phyloP scores from a whole-genome alignment of 371 early-diverging fungal genomes.

The Rhizopus delemar region DNA sequence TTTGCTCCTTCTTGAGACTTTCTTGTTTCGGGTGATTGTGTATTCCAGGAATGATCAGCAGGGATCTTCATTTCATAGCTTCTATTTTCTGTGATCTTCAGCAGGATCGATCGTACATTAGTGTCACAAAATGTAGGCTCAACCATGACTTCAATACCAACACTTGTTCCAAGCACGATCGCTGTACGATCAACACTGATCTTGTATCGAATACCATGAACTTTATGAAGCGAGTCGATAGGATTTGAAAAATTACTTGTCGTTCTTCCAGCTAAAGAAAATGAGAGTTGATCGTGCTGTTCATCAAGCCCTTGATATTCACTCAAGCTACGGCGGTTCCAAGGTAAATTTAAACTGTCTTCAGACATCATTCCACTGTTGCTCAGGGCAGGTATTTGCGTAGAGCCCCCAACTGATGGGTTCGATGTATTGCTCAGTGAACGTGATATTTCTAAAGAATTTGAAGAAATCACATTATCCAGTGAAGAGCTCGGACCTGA shows the following conservation, averaged over 20 bases:
- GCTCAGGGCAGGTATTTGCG: neutral
- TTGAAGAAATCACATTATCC: no score
- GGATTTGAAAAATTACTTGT: slow-evolving; percentile 24
- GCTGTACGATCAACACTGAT: slow-evolving; percentile 42
- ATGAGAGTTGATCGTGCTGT: slow-evolving; percentile 38
- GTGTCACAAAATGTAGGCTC: slow-evolving; percentile 27
- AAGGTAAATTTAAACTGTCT: neutral
- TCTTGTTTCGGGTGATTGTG: slow-evolving; percentile 19
- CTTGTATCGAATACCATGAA: slow-evolving; percentile 36
- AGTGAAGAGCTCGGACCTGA: no score
- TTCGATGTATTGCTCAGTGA: no score
- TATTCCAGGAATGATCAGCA: slow-evolving; percentile 13
- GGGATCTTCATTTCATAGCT: slow-evolving; percentile 38
- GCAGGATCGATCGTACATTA: slow-evolving; percentile 23
- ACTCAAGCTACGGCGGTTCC: slow-evolving; percentile 19
- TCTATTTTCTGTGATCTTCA: slow-evolving; percentile 26
- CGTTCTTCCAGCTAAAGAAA: slow-evolving; percentile 32
- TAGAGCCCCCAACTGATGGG: no score
- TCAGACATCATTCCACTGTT: neutral
- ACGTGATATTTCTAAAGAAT: no score
- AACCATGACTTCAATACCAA: slow-evolving; percentile 39
- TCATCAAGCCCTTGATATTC: slow-evolving; percentile 32
- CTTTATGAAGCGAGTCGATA: neutral
- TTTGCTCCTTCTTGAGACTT: slow-evolving; percentile 16
- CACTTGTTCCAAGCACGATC: slow-evolving; percentile 42